phyloP scores from a whole-genome alignment of 2,329 filamentous ascomycete species.

The Arthroderma sp. region DNA sequence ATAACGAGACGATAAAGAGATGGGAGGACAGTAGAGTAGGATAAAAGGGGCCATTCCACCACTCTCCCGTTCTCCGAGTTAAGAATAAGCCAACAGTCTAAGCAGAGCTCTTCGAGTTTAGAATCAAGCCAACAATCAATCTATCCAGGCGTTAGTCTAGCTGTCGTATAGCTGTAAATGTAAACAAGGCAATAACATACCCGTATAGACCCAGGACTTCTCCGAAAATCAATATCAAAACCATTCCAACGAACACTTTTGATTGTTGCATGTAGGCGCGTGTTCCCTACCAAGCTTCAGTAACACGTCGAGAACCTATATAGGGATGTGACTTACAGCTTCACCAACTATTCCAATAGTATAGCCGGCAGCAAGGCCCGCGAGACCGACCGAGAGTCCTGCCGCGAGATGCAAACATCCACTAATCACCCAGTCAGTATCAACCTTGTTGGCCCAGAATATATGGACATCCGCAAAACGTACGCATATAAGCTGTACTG shows the following conservation, averaged over 20 bases:
- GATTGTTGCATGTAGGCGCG: conserved; percentile 94
- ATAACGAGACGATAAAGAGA: background rate
- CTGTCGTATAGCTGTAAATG: conserved; percentile 11
- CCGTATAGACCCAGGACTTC: conserved; percentile 96
- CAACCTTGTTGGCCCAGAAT: no score
- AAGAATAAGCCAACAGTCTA: background rate
- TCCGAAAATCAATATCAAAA: conserved; percentile 94
- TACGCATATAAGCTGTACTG: conserved; percentile 78
- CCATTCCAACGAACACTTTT: conserved; percentile 95
- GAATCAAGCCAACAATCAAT: conserved; percentile 78
- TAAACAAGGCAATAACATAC: conserved; percentile 56
- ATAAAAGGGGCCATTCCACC: no score
- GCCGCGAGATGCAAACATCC: conserved; percentile 90
- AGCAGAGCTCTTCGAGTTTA: conserved; percentile 64
- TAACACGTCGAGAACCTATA: background rate
- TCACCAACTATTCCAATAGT: conserved; percentile 94
- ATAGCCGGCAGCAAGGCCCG: conserved; percentile 87
- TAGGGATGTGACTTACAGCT: conserved; percentile 47
- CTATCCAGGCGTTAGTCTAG: conserved; percentile 36
- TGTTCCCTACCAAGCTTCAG: conserved; percentile 48
- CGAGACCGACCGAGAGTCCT: conserved; percentile 80
- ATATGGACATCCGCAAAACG: conserved; percentile 46
- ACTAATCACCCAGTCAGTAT: conserved; percentile 34
- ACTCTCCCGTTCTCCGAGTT: no score
- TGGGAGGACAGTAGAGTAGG: background rate